Percentiles rank a stretch among this genome's conserved stretches.
These are phyloP conservation scores for Rhodomyrtus tomentosa DNA, from an alignment of 345 rosid species.

Conservation along the genomic window DNA sequence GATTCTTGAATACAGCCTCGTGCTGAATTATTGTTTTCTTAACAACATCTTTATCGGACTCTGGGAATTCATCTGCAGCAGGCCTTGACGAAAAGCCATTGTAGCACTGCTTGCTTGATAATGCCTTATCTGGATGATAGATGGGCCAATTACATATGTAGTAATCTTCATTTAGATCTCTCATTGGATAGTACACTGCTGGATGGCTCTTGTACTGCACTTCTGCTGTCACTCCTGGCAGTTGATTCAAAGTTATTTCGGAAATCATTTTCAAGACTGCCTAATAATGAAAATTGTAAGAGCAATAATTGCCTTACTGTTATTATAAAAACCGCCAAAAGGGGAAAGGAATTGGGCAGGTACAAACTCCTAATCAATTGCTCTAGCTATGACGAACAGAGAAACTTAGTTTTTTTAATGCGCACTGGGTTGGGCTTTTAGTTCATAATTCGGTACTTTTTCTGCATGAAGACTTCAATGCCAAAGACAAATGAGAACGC, in stretches of 20 bases:
- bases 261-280: neutral
- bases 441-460: neutral
- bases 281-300: neutral
- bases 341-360: neutral
- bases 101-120: slow-evolving; percentile 37
- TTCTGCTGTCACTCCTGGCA: slow-evolving; percentile 65
- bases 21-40: slow-evolving; percentile 80
- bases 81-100: slow-evolving; percentile 34
- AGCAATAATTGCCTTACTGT: neutral
- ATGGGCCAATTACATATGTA: slow-evolving; percentile 53
- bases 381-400: neutral
- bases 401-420: neutral
- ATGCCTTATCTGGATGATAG: slow-evolving; percentile 30
- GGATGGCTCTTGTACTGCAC: slow-evolving; percentile 64
- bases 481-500: neutral
- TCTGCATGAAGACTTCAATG: neutral
- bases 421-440: neutral
- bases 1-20: slow-evolving; percentile 69
- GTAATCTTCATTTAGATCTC: slow-evolving; percentile 62
- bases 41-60: slow-evolving; percentile 43
- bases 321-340: neutral
- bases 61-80: slow-evolving; percentile 29
- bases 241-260: neutral
- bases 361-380: neutral
- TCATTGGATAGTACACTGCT: slow-evolving; percentile 49